These are phyloP conservation scores for Phragmites australis DNA, from an alignment of 176 grass and related monocot species.

Conservation along the genomic window DNA sequence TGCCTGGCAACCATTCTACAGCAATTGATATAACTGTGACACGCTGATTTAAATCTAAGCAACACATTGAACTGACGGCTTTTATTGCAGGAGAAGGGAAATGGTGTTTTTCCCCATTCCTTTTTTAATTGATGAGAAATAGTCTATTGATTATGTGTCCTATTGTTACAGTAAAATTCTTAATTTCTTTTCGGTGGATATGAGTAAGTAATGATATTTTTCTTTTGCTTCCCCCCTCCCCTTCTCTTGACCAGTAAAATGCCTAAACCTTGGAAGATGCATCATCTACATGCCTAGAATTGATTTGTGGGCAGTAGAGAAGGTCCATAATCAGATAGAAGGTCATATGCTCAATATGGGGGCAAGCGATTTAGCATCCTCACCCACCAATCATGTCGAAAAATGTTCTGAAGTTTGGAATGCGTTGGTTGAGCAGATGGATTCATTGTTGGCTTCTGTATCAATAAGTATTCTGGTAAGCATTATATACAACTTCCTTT, in stretches of 20 bases:
- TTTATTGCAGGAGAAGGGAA: slow-evolving; percentile 2
- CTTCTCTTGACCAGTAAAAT: slow-evolving; percentile 59
- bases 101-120: not conserved
- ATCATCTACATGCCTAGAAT: slow-evolving; percentile 97
- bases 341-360: slow-evolving; percentile 32
- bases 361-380: slow-evolving; percentile 7
- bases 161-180: slow-evolving; percentile 23
- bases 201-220: slow-evolving; percentile 26
- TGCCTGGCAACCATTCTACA: not conserved
- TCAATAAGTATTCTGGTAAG: slow-evolving; percentile 92
- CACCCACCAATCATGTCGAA: slow-evolving; percentile 8
- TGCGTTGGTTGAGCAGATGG: slow-evolving; percentile 81
- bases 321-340: slow-evolving; percentile 38
- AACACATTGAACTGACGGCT: not conserved
- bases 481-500: slow-evolving; percentile 15
- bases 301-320: slow-evolving; percentile 88
- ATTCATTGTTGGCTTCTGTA: slow-evolving; percentile 71
- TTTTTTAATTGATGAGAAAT: slow-evolving; percentile 27
- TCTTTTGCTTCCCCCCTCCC: not conserved
- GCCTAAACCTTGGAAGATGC: slow-evolving; percentile 70
- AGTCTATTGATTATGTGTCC: slow-evolving; percentile 7
- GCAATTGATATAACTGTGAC: slow-evolving; percentile 18
- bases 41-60: slow-evolving; percentile 1
- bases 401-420: slow-evolving; percentile 82
- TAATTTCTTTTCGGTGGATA: slow-evolving; percentile 31